Percentiles rank a stretch among this genome's conserved stretches.
phyloP scores from a whole-genome alignment of 768 basidiomycete species.

The Jaapia argillacea region DNA sequence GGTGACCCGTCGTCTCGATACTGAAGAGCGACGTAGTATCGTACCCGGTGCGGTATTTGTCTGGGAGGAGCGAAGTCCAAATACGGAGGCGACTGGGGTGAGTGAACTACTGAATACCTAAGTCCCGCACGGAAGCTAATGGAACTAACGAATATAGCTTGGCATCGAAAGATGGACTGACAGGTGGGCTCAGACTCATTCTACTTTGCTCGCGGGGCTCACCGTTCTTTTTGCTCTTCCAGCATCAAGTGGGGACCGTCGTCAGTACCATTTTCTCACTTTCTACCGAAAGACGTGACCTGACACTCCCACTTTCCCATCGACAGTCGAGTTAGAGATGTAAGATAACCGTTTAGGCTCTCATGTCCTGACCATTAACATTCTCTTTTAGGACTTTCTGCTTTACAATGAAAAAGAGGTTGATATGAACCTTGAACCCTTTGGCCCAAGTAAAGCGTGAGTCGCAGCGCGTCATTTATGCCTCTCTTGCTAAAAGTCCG shows the following conservation, averaged over 20 bases:
- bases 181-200: too few species aligned
- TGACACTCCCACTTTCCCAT: not conserved
- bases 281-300: not conserved
- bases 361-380: too few species aligned
- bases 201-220: too few species aligned
- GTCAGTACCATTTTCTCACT: conserved; percentile 55
- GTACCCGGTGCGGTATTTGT: conserved; percentile 69
- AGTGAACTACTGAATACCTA: conserved; percentile 12
- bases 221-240: too few species aligned
- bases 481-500: not conserved
- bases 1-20: conserved; percentile 62
- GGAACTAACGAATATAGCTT: too few species aligned
- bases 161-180: conserved; percentile 82
- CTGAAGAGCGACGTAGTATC: conserved; percentile 64
- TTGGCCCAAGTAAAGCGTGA: too few species aligned
- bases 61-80: conserved; percentile 74
- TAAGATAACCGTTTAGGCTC: too few species aligned
- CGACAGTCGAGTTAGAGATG: too few species aligned
- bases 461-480: too few species aligned
- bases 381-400: conserved; percentile 64
- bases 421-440: conserved; percentile 14
- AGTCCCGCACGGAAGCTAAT: not conserved
- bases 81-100: conserved; percentile 57
- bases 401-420: conserved; percentile 64
- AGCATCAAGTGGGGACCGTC: conserved; percentile 64